phyloP scores from a whole-genome alignment of 352 stramenopile species.

The Phytophthora sansomeana region DNA sequence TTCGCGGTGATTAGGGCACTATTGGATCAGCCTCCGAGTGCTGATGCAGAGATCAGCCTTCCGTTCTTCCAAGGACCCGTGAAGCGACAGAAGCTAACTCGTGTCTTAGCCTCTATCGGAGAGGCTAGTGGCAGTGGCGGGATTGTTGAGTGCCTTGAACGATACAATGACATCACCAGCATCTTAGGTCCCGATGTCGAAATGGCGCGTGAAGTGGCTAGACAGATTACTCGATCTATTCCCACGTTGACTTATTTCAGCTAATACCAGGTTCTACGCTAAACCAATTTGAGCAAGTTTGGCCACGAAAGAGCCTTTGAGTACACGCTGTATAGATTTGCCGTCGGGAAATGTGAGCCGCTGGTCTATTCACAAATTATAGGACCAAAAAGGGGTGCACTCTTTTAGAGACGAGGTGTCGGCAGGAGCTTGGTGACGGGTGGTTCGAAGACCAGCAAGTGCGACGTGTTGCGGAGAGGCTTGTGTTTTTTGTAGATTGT shows the following conservation, averaged over 20 bases:
- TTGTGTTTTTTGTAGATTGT: constrained; percentile 34
- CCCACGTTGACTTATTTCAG: constrained; percentile 20
- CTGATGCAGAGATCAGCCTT: constrained; percentile 28
- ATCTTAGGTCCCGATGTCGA: constrained; percentile 40
- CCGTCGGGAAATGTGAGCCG: constrained; percentile 15
- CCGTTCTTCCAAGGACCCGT: constrained; percentile 36
- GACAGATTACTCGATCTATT: constrained; percentile 29
- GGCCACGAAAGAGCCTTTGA: too few species aligned
- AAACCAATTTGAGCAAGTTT: too few species aligned
- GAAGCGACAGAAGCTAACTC: constrained; percentile 32
- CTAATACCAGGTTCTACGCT: not conserved
- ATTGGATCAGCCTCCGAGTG: constrained; percentile 12
- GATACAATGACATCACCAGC: constrained; percentile 44
- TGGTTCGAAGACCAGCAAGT: constrained; percentile 57
- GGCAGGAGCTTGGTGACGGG: constrained; percentile 20
- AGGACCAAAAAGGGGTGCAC: too few species aligned
- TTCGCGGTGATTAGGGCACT: constrained; percentile 38
- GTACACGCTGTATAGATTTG: too few species aligned
- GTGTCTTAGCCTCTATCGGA: constrained; percentile 24
- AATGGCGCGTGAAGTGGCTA: constrained; percentile 34
- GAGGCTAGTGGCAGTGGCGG: constrained; percentile 18
- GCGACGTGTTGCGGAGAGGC: constrained; percentile 40
- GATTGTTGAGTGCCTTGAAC: constrained; percentile 38
- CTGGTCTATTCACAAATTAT: constrained; percentile 19
- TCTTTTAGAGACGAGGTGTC: constrained; percentile 15